A percentile compares a stretch with the other conserved stretches of the same genome.
phyloP scores from a whole-genome alignment of 1,139 yeast species.

The Geotrichum citri-aurantii region DNA sequence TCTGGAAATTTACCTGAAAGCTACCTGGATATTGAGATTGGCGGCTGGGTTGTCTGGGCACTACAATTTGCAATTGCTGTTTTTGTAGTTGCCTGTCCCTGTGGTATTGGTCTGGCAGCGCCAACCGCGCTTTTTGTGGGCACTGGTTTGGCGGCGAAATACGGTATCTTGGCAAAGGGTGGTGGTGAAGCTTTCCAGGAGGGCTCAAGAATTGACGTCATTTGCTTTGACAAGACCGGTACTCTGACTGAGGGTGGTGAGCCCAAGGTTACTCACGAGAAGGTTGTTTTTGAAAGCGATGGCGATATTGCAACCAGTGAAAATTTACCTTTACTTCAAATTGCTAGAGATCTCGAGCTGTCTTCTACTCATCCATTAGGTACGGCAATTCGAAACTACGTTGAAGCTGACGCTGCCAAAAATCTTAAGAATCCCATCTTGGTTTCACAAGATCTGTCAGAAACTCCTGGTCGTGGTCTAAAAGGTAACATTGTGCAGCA shows the following conservation, averaged over 20 bases:
- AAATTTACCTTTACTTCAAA: conserved; percentile 36
- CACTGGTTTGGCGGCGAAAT: conserved; percentile 74
- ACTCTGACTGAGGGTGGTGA: conserved; percentile 63
- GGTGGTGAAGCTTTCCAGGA: conserved; percentile 83
- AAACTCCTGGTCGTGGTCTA: conserved; percentile 56
- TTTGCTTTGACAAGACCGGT: conserved; percentile 79
- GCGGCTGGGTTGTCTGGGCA: conserved; percentile 77
- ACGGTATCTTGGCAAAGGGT: conserved; percentile 73
- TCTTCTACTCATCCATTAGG: conserved; percentile 72
- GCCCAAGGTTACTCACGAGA: conserved; percentile 50
- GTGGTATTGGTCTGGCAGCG: conserved; percentile 87
- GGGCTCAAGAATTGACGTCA: conserved; percentile 55
- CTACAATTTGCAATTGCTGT: conserved; percentile 72
- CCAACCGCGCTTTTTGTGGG: conserved; percentile 92
- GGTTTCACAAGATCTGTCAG: conserved; percentile 46
- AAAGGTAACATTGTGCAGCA: conserved; percentile 39
- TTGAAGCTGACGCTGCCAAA: conserved; percentile 26
- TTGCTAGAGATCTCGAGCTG: conserved; percentile 54
- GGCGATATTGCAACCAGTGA: conserved; percentile 19
- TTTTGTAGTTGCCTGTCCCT: conserved; percentile 86
- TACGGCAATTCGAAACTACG: conserved; percentile 48
- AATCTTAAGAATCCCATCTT: conserved; percentile 27
- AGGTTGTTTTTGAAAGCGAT: conserved; percentile 21
- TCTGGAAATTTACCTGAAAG: conserved; percentile 48
- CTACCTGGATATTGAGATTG: conserved; percentile 59